Conservation (phyloP, 2,329 filamentous ascomycete genomes). For the Blastomyces silverae region DNA sequence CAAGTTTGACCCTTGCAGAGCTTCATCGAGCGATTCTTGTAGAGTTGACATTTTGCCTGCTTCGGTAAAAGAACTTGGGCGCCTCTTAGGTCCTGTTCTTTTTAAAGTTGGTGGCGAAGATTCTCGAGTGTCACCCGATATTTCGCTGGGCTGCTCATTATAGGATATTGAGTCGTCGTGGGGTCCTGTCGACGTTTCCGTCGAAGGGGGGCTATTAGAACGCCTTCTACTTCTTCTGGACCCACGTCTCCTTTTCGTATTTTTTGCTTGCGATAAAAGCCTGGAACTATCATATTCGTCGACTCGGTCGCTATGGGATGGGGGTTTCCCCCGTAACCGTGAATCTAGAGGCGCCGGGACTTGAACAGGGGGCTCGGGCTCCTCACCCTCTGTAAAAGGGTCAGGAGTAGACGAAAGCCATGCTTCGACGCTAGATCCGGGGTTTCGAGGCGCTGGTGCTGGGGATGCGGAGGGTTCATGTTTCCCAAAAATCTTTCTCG, state of each 20-base stretch:
- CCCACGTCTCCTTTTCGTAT: background rate
- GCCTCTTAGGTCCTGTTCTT: constrained; percentile 24
- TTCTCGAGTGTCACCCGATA: constrained; percentile 17
- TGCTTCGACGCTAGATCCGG: constrained; percentile 52
- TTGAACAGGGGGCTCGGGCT: constrained; percentile 30
- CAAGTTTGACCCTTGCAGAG: constrained; percentile 24
- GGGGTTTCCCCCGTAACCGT: constrained; percentile 28
- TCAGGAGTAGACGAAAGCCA: constrained; percentile 55
- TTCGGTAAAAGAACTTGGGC: constrained; percentile 19
- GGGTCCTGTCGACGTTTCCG: background rate
- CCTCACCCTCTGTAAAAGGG: constrained; percentile 45
- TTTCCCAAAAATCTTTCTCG: constrained; percentile 42
- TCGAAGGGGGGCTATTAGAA: background rate
- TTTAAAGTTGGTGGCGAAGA: constrained; percentile 25
- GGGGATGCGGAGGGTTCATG: constrained; percentile 32
- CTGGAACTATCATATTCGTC: background rate
- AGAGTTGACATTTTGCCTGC: constrained; percentile 22
- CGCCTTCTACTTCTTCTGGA: background rate
- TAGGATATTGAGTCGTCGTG: background rate
- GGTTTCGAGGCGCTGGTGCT: constrained; percentile 35
- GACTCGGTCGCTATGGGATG: constrained; percentile 12
- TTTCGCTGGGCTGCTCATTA: constrained; percentile 6
- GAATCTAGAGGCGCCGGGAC: constrained; percentile 39
- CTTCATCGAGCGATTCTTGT: constrained; percentile 26
- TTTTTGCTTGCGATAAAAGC: background rate